Evolutionary conservation across 2,329 filamentous ascomycete species (phyloP), one percentile per base, ranked within the genome.

Genomic region (Aspergillus costaricaensis): DNA sequence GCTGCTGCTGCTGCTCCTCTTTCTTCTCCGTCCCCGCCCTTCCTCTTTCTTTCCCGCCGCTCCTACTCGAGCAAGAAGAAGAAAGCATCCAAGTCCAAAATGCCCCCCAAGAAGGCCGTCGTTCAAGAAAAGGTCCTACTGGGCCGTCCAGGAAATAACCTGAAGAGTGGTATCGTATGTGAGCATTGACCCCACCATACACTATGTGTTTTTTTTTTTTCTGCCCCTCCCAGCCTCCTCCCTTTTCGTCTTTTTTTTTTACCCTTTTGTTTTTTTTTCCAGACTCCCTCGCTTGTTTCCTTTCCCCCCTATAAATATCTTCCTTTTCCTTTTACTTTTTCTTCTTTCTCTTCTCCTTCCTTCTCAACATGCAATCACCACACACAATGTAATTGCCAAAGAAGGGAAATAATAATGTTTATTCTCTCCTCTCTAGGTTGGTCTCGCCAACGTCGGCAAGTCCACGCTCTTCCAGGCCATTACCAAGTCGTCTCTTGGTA

Each of bases 401-500:
- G 54, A 57, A 21, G 43, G 38, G 32, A 14, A 2, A 14, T 36
- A 50, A 30, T 53, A 43, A 23, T 23, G 41, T 59, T 58, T 64
- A 68, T 66, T 52, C 53, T 59, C 54, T 50, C 36, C 27, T 25
- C 36, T 25, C 57, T 78, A 96, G 92, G 92, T 99, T 80, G 95
- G 95, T 82, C 88, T 99, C 74, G 95, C 95, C 80, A 99, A 99
- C 80, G 96, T 99, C 72, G 95, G 95, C 80, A 99, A 99, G 84
- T 99, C 95, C 68, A 99, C 96, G 36, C 88, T 99, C 73, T 99
- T 99, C 87, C 96, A 99, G 85, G 92, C 95, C 76, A 97, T 99
- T 81, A 99, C 95, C 77, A 98, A 97, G 85, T 96, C 90, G 80
- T 88, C 88, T 68, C 89, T 99, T 74, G 95, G 96, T 82, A 99